Conservation (phyloP, 768 basidiomycete genomes). For the Macrolepiota dolichaula region DNA sequence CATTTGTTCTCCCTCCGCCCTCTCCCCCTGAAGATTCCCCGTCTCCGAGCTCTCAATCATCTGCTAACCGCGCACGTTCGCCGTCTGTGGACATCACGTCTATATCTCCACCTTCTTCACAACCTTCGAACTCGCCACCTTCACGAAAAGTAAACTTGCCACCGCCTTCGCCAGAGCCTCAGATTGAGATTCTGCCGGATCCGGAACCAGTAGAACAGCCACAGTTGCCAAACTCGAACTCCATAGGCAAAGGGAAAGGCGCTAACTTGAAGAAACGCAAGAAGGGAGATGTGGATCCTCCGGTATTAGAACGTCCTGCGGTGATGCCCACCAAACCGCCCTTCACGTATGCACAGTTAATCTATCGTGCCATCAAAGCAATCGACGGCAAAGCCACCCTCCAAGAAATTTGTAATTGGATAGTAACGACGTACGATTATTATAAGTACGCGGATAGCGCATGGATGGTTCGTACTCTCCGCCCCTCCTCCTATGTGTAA, state of each 20-base stretch:
- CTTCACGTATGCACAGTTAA: constrained; percentile 88
- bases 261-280: constrained; percentile 68
- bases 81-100: constrained; percentile 83
- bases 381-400: constrained; percentile 84
- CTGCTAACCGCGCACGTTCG: constrained; percentile 63
- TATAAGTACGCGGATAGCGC: constrained; percentile 84
- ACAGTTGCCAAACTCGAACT: constrained; percentile 61
- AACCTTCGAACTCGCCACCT: constrained; percentile 73
- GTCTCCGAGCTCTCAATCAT: constrained; percentile 75
- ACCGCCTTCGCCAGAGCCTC: constrained; percentile 39
- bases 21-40: constrained; percentile 77
- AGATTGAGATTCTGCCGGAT: constrained; percentile 36
- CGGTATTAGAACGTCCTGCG: constrained; percentile 52
- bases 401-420: constrained; percentile 91
- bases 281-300: constrained; percentile 50
- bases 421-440: constrained; percentile 85
- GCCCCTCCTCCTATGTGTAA: constrained; percentile 3
- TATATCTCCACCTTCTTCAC: constrained; percentile 78
- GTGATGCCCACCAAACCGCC: constrained; percentile 88
- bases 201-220: constrained; percentile 35
- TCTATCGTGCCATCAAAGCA: constrained; percentile 82
- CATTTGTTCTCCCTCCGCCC: constrained; percentile 92
- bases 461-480: constrained; percentile 74
- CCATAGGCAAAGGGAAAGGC: constrained; percentile 47
- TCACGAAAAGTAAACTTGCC: constrained; percentile 43